phyloP scores from a whole-genome alignment of 2,329 filamentous ascomycete genomes.

The Dactylellina leptospora region DNA sequence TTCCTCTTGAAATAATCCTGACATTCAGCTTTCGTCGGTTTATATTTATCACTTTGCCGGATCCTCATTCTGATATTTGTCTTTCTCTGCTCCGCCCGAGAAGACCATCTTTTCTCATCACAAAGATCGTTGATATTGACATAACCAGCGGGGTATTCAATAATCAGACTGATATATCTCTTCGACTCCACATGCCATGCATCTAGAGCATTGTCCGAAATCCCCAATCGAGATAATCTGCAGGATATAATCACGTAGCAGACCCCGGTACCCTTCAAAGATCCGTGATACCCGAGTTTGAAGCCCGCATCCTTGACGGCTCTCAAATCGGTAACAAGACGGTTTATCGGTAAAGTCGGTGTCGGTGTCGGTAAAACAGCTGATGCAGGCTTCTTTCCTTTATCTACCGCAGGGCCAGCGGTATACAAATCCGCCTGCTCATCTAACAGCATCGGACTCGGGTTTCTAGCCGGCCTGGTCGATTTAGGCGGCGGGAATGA shows the following conservation, averaged over 20 bases:
- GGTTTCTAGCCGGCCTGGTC: not conserved
- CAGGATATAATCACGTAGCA: constrained; percentile 73
- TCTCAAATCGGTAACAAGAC: constrained; percentile 66
- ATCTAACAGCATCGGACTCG: constrained; percentile 28
- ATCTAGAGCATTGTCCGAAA: constrained; percentile 77
- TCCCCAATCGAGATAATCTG: constrained; percentile 73
- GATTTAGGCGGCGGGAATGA: not conserved
- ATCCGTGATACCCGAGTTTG: constrained; percentile 70
- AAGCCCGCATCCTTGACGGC: constrained; percentile 73
- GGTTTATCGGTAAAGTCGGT: constrained; percentile 1
- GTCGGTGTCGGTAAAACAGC: constrained; percentile 12
- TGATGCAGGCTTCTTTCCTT: constrained; percentile 35
- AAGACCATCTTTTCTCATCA: constrained; percentile 54
- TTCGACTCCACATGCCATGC: constrained; percentile 75
- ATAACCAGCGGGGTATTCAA: constrained; percentile 73
- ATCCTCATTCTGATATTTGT: constrained; percentile 33
- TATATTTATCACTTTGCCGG: constrained; percentile 43
- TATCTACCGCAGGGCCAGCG: constrained; percentile 13
- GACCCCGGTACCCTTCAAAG: constrained; percentile 62
- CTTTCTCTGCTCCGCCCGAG: constrained; percentile 7
- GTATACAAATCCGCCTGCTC: constrained; percentile 40
- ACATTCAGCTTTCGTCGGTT: constrained; percentile 38
- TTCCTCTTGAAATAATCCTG: constrained; percentile 24
- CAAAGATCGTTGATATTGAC: constrained; percentile 67
- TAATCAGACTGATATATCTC: constrained; percentile 78